phyloP scores from a whole-genome alignment of 2,329 filamentous ascomycete genomes.

The Pseudocercospora crystallina region DNA sequence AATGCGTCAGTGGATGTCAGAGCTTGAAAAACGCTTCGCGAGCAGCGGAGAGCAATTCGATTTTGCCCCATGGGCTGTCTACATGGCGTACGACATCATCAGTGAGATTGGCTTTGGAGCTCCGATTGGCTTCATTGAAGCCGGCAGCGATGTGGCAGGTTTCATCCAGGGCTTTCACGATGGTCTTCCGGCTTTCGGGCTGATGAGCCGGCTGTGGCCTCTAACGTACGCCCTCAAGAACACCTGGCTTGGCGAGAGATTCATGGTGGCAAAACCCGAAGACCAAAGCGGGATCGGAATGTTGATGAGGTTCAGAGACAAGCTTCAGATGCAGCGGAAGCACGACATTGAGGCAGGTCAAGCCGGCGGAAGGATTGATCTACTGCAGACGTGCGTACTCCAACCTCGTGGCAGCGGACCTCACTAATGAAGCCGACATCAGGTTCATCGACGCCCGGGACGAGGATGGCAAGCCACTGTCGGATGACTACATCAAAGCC shows the following conservation, averaged over 20 bases:
- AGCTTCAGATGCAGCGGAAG: slow-evolving; percentile 51
- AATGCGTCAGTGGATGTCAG: slow-evolving; percentile 52
- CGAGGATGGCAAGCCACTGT: slow-evolving; percentile 45
- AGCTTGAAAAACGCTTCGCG: slow-evolving; percentile 50
- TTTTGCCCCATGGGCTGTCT: slow-evolving; percentile 57
- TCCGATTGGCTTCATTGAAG: slow-evolving; percentile 57
- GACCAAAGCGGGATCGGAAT: slow-evolving; percentile 56
- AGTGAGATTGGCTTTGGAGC: slow-evolving; percentile 57
- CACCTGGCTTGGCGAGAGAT: slow-evolving; percentile 51
- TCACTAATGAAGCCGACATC: not conserved
- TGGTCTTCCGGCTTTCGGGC: slow-evolving; percentile 51
- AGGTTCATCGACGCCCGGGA: slow-evolving; percentile 39
- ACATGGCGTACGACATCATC: slow-evolving; percentile 60
- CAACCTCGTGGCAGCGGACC: too few relatives aligned
- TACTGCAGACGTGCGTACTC: slow-evolving; percentile 51
- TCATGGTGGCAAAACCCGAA: slow-evolving; percentile 54
- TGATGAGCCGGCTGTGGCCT: slow-evolving; percentile 54
- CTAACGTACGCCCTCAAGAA: slow-evolving; percentile 57
- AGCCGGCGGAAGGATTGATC: slow-evolving; percentile 47
- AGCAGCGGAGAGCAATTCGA: slow-evolving; percentile 50
- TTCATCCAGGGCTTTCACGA: slow-evolving; percentile 51
- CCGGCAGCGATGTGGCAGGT: slow-evolving; percentile 50
- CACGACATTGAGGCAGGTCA: slow-evolving; percentile 50
- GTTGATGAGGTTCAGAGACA: slow-evolving; percentile 59
- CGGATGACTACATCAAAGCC: slow-evolving; percentile 54